A percentile compares a stretch with the other conserved stretches of the same genome.
These are phyloP conservation scores for Penicillium bovifimosum DNA, from an alignment of 495 filamentous ascomycete genomes.

Conservation along the genomic window DNA sequence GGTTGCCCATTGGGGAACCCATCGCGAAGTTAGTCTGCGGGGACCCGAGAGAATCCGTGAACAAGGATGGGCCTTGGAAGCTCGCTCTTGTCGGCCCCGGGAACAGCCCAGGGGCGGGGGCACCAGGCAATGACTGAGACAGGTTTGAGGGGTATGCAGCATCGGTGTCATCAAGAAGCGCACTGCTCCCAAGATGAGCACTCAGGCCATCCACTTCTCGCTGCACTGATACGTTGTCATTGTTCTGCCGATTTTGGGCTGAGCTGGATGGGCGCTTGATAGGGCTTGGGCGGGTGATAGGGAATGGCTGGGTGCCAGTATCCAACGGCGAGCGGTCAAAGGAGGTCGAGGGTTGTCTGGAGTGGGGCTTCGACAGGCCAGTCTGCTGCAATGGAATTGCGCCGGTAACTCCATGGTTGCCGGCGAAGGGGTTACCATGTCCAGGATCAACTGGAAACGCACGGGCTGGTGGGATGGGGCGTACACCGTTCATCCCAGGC, in stretches of 20 bases:
- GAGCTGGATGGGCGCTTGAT: conserved; percentile 85
- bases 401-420: conserved; percentile 30
- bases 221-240: conserved; percentile 30
- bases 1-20: conserved; percentile 31
- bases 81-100: conserved; percentile 39
- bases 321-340: conserved; percentile 48
- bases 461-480: conserved; percentile 56
- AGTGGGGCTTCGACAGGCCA: conserved; percentile 47
- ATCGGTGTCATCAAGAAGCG: conserved; percentile 79
- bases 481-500: conserved; percentile 53
- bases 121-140: conserved; percentile 39
- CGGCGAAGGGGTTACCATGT: conserved; percentile 31
- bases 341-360: conserved; percentile 55
- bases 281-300: conserved; percentile 73
- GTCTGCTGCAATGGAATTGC: conserved; percentile 30
- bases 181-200: conserved; percentile 85
- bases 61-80: conserved; percentile 44
- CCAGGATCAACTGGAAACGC: conserved; percentile 56
- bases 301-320: conserved; percentile 47
- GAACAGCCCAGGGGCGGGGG: conserved; percentile 27
- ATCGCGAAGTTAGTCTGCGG: conserved; percentile 32
- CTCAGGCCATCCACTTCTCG: conserved; percentile 66
- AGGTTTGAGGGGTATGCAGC: conserved; percentile 41
- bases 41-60: conserved; percentile 45
- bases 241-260: conserved; percentile 50